phyloP scores from a whole-genome alignment of 768 basidiomycete species.

The Pulveroboletus sp. region DNA sequence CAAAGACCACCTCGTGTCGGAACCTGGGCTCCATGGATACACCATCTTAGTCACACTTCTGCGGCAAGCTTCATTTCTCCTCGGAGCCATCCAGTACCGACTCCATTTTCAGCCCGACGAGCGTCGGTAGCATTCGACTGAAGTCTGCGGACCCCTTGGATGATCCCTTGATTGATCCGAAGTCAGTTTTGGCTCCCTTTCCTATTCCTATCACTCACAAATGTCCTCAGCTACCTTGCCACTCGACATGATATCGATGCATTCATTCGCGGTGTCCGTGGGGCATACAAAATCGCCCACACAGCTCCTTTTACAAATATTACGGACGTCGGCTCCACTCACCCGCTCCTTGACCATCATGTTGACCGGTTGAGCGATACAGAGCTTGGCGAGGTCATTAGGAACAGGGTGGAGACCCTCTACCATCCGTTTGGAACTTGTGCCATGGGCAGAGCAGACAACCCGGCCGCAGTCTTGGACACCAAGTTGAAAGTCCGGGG shows the following conservation, averaged over 20 bases:
- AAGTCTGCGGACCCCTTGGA: conserved; percentile 39
- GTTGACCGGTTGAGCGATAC: conserved; percentile 31
- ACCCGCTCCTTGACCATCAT: conserved; percentile 36
- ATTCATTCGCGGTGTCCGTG: conserved; percentile 38
- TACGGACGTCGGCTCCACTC: conserved; percentile 28
- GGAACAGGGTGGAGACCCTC: conserved; percentile 35
- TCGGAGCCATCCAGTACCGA: neutral
- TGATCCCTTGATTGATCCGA: conserved; percentile 41
- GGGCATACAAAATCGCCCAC: conserved; percentile 34
- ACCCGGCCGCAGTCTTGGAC: conserved; percentile 41
- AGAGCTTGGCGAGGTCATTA: conserved; percentile 33
- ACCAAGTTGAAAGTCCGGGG: conserved; percentile 41
- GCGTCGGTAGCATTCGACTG: conserved; percentile 38
- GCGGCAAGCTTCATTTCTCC: conserved; percentile 18
- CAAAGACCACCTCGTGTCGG: neutral
- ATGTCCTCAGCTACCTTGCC: conserved; percentile 36
- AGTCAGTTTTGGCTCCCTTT: conserved; percentile 23
- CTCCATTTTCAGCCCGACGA: conserved; percentile 36
- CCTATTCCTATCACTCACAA: neutral
- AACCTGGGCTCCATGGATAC: conserved; percentile 14
- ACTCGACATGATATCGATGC: conserved; percentile 37
- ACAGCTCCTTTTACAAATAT: conserved; percentile 36
- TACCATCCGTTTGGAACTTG: conserved; percentile 42
- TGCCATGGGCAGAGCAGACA: conserved; percentile 35
- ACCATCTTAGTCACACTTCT: conserved; percentile 17